These are phyloP conservation scores for Sanghuangporus weigelae DNA, from an alignment of 1,284 basidiomycete genomes.

Conservation along the genomic window DNA sequence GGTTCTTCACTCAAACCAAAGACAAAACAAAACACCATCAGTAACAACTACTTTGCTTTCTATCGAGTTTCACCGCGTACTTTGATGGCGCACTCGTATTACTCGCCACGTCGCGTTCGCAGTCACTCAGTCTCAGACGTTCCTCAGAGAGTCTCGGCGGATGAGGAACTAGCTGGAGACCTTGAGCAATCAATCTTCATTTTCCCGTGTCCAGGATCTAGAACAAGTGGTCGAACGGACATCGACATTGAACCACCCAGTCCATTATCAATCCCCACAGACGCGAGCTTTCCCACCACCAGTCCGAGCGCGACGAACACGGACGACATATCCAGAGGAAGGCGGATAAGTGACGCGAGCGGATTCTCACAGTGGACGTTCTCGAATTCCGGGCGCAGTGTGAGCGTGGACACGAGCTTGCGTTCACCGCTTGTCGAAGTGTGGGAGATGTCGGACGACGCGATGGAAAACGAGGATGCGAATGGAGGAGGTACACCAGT, in stretches of 20 bases:
- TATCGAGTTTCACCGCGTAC: background rate
- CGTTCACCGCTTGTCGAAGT: constrained; percentile 22
- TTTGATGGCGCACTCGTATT: constrained; percentile 1
- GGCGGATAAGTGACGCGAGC: background rate
- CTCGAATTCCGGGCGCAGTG: constrained; percentile 4
- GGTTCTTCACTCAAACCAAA: background rate
- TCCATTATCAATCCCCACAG: constrained; percentile 23
- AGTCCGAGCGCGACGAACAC: background rate
- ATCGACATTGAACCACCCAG: constrained; percentile 21
- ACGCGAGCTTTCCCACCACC: constrained; percentile 9
- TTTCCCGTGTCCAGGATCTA: constrained; percentile 31
- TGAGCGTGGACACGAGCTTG: constrained; percentile 12
- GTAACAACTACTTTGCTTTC: too few species aligned
- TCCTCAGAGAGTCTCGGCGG: background rate
- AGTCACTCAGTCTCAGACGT: background rate
- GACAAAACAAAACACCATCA: too few species aligned
- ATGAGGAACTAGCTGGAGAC: constrained; percentile 12
- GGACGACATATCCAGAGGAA: background rate
- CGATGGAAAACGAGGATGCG: constrained; percentile 19
- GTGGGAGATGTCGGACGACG: constrained; percentile 25
- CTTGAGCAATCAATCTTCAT: constrained; percentile 31
- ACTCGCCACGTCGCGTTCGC: background rate
- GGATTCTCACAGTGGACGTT: constrained; percentile 8
- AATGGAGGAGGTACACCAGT: constrained; percentile 8
- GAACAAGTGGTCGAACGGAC: constrained; percentile 17